Base-by-base conservation (phyloP, 345 rosid species). In the Eucalyptus polyanthemos region DNA sequence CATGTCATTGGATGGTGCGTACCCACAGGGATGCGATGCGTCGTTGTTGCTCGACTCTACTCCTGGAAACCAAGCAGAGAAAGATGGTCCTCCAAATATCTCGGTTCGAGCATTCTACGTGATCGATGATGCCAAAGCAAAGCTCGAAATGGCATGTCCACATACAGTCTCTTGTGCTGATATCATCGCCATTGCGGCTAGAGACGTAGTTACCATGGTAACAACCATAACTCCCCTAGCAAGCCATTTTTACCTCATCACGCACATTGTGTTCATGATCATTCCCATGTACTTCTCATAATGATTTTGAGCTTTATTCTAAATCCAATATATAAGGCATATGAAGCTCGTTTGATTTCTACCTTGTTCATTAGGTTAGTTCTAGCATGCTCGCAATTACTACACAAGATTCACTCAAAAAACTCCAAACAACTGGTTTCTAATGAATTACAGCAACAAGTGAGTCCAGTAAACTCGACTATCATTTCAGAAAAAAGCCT, bases 71-170 rank as follows among this genome's bases (percentile, higher is more conserved):
- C 92, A 95, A 94, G 97, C 99, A 49, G 99, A 96, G 94, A 97
- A 96, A 91, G 97, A 95, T 87, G 97, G 97, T 27, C 98, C 97
- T 88, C 97, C 99, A 9, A 96, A 97, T 86, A 87, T 95, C 45
- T 95, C 97, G 3, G 94, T 95, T 44, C 94, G 95, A 31, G 92
- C 99, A 87, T 97, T 97, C 89, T 96, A 96, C 21, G 98, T 94
- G 76, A 94, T 95, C 27, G 97, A 97, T 87, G 96, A 94, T 31
- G 97, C 97, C 86, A 97, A 96, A 88, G 88, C 92, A 29, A 94
- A 92, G 93, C 97, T 97, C 51, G 98, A 97, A 88, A 87, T 31
- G 87, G 96, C 93, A 87, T 97, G 98, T 88, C 97, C 97, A 9
- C 92, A 51, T 25, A 92, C 94, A 2, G 94, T 97, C 50, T 97